Conservation (phyloP, 768 basidiomycete species). For the Candolleomyces eurysporus region DNA sequence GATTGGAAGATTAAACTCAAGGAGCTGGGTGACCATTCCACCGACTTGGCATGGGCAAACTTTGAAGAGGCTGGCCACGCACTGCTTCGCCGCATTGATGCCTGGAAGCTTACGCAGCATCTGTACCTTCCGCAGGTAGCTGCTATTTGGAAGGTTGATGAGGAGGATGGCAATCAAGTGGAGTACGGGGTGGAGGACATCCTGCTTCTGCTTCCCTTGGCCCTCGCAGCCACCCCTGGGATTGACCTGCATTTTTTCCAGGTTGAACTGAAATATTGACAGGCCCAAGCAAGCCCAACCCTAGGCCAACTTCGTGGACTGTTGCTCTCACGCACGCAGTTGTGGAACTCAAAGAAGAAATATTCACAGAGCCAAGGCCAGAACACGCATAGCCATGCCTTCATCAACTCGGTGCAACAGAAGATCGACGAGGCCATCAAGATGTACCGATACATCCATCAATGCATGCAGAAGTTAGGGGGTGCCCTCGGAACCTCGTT, state of each 20-base stretch:
- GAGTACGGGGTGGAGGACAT: constrained; percentile 2
- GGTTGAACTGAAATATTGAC: constrained; percentile 25
- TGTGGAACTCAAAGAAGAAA: constrained; percentile 28
- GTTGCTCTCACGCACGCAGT: constrained; percentile 25
- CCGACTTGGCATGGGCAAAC: neutral
- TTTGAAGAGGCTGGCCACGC: neutral
- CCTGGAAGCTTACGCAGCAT: neutral
- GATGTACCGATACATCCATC: constrained; percentile 13
- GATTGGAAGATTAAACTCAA: neutral
- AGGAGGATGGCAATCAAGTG: constrained; percentile 1
- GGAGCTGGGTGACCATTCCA: neutral
- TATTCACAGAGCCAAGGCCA: constrained; percentile 22
- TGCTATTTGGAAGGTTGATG: constrained; percentile 15
- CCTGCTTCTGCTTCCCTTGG: constrained; percentile 20
- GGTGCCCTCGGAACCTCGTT: neutral
- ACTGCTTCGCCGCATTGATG: neutral
- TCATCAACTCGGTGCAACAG: constrained; percentile 14
- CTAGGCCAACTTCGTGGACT: constrained; percentile 25
- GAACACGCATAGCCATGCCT: constrained; percentile 19
- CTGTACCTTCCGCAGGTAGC: neutral
- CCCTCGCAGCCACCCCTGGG: neutral
- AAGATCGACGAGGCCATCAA: constrained; percentile 13
- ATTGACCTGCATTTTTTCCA: constrained; percentile 10
- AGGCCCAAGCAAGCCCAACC: constrained; percentile 24
- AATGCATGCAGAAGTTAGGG: constrained; percentile 6